Evolutionary conservation across 192 early-diverging fungal species (phyloP).

Genomic region (Gaertneriomyces sp.): DNA sequence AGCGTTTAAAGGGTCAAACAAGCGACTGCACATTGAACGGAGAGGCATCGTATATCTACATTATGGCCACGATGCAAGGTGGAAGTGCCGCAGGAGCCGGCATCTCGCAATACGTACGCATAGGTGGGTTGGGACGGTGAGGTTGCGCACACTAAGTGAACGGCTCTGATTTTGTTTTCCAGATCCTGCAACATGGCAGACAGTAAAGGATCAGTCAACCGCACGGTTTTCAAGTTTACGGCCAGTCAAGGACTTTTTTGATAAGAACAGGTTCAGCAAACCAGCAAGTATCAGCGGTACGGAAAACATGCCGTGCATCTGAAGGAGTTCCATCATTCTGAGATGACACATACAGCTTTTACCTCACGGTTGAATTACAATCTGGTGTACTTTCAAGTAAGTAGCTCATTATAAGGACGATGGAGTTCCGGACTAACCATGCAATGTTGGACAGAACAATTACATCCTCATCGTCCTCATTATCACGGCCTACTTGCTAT

Average conservation of each 20-base stretch:
- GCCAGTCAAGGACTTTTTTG: slow-evolving; percentile 40
- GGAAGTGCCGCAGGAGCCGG: background rate
- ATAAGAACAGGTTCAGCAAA: slow-evolving; percentile 30
- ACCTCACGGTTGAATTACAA: slow-evolving; percentile 35
- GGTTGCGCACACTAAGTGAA: background rate
- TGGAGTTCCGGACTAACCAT: background rate
- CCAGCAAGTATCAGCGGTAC: slow-evolving; percentile 19
- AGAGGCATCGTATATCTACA: too few species aligned
- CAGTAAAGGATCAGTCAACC: slow-evolving; percentile 23
- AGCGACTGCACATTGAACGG: too few species aligned
- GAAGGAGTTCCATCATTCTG: background rate
- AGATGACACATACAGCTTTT: slow-evolving; percentile 17
- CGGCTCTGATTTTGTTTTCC: background rate
- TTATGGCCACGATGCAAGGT: too few species aligned
- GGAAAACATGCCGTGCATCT: background rate
- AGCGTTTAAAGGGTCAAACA: too few species aligned
- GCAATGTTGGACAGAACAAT: slow-evolving; percentile 29
- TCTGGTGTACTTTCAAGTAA: slow-evolving; percentile 37
- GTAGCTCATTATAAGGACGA: background rate
- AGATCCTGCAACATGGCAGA: slow-evolving; percentile 28
- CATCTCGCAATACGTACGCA: slow-evolving; percentile 4
- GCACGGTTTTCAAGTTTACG: slow-evolving; percentile 27
- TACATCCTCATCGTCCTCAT: slow-evolving; percentile 43
- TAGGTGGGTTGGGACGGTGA: background rate
- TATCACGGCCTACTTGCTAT: slow-evolving; percentile 36